phyloP scores from a whole-genome alignment of 768 basidiomycete species.

The Chalciporus pseudorubinellus region DNA sequence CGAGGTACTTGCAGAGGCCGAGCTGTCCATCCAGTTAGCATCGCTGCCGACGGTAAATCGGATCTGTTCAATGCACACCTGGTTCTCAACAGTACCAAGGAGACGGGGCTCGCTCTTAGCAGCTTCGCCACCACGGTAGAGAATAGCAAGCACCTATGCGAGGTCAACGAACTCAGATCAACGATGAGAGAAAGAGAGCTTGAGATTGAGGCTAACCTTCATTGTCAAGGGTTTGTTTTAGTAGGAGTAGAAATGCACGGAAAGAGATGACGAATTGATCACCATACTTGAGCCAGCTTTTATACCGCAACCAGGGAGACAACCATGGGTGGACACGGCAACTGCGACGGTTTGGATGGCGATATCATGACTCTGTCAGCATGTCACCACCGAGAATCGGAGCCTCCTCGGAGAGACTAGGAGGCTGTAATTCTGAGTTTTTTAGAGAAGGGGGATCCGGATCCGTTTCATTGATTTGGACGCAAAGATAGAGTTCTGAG shows the following conservation, averaged over 20 bases:
- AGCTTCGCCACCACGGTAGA: conserved; percentile 66
- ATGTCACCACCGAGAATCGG: too few relatives aligned
- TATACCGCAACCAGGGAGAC: conserved; percentile 11
- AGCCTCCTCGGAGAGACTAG: too few relatives aligned
- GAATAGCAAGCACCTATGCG: conserved; percentile 68
- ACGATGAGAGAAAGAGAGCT: background rate
- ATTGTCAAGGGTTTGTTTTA: conserved; percentile 29
- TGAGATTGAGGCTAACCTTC: conserved; percentile 37
- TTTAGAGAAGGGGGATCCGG: too few relatives aligned
- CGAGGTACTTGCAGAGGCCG: conserved; percentile 68
- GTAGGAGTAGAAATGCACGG: conserved; percentile 12
- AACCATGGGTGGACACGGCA: conserved; percentile 1
- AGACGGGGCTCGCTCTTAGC: conserved; percentile 71
- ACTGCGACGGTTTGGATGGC: conserved; percentile 1
- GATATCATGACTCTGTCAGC: too few relatives aligned
- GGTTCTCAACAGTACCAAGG: conserved; percentile 80
- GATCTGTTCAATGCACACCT: conserved; percentile 38
- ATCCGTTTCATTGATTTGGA: too few relatives aligned
- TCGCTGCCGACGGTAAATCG: background rate
- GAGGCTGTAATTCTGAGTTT: too few relatives aligned
- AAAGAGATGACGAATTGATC: conserved; percentile 1
- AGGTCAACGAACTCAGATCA: too few relatives aligned
- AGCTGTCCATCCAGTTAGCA: conserved; percentile 43
- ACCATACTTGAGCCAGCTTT: conserved; percentile 5
- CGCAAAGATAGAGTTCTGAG: too few relatives aligned